Evolutionary conservation across 345 rosid genomes (phyloP), one percentile per base, ranked within the genome.

Genomic region (Euphorbia peplus): DNA sequence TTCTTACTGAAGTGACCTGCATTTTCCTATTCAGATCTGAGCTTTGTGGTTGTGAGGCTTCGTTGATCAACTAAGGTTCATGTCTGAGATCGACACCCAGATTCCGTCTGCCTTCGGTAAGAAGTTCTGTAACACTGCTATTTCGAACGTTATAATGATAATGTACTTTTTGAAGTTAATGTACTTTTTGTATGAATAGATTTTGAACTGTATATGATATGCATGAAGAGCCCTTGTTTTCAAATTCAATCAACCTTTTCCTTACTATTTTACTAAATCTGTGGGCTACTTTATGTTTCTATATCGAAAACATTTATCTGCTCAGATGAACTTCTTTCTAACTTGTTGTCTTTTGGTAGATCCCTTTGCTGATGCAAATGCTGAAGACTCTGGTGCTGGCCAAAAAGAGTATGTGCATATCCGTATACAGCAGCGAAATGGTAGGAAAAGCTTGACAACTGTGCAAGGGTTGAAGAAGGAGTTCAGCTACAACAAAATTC

Each of bases 401-500:
- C 47, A 76, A 63, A 77, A 77, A 64, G 80, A 77, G 37, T 77
- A 77, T 26, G 80, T 77, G 59, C 80, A 77, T 46, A 58, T 77
- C 19, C 80, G 80, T 22, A 69, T 64, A 57, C 80, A 77, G 66
- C 80, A 77, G 29, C 32, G 80, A 10, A 77, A 77, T 58, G 80
- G 80, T 47, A 70, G 78, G 66, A 78, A 74, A 48, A 74, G 81
- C 63, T 60, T 78, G 75, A 78, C 81, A 5, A 78, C 81, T 50
- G 81, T 74, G 65, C 81, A 74, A 28, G 78, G 78, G 14, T 72
- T 91, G 85, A 89, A 91, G 81, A 89, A 89, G 78, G 91, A 89
- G 64, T 91, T 84, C 74, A 89, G 95, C 81, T 91, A 91, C 60
- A 89, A 75, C 84, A 91, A 91, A 82, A 91, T 91, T 41, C 88